Base-by-base conservation (phyloP, 169 alveolate species). In the Besnoitia besnoiti region DNA sequence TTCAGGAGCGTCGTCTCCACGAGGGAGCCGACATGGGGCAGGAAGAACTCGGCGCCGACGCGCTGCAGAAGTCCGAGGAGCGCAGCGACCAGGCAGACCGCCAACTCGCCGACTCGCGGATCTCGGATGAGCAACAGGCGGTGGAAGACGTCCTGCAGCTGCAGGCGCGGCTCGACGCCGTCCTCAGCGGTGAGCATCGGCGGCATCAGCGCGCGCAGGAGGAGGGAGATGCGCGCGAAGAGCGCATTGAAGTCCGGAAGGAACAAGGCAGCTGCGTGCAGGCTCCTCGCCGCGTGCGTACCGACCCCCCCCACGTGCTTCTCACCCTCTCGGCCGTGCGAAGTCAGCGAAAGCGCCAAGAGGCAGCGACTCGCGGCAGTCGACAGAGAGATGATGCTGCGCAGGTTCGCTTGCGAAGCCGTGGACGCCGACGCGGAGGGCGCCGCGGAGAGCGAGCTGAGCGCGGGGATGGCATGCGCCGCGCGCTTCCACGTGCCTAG, bases 241-340 rank as follows among this genome's bases (percentile, higher is more conserved):
- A 73, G 44, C 47, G 47, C 24, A 19, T 73, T 73, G 82, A 73
- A 73, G 82, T 73, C 82, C 24, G 82, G 44, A 16, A 73, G 82
- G 46, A 73, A 73, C 82, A 73, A 16, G n/a, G 47, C 46, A 8
- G 47, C 46, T 37, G 82, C 82, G n/a, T 73, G 82, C 82, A 73
- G 46, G 24, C 67, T 55, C 30, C 67, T 21, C 30, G 67, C 12
- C 67, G 67, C 24, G 4, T 55, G 12, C 67, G 12, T 21, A 5
- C 67, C 67, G 33, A 55, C 24, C 3, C 46, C 46, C 47, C 44
- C 82, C 39, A 24, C 46, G 46, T 30, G 47, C 5, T 1, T 35
- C 47, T 35, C 82, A n/a, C 82, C 82, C 16, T 4, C 47, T n/a
- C 82, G 44, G 82, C 39, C 82, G 12, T 55, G 67, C 12, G 67